These are phyloP conservation scores for Athelia psychrophila DNA, from an alignment of 1,284 basidiomycete genomes.

Conservation along the genomic window DNA sequence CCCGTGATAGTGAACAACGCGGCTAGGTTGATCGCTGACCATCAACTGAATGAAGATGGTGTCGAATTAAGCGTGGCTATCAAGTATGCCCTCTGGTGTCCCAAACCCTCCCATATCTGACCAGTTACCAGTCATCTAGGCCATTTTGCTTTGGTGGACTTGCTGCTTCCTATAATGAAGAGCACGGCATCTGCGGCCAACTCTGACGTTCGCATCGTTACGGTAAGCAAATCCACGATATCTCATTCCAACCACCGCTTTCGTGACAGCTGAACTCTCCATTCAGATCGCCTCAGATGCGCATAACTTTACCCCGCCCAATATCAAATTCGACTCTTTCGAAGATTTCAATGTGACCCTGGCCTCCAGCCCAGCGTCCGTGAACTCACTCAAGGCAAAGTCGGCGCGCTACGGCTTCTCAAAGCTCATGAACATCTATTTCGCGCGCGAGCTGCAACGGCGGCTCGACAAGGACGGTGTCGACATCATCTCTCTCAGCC, in stretches of 20 bases:
- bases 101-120: too few relatives aligned
- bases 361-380: background rate
- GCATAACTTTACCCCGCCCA: background rate
- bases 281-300: background rate
- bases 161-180: constrained; percentile 45
- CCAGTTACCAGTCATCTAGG: constrained; percentile 44
- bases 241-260: background rate
- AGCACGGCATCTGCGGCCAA: constrained; percentile 37
- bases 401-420: constrained; percentile 24
- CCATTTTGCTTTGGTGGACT: constrained; percentile 43
- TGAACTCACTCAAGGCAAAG: background rate
- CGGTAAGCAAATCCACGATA: constrained; percentile 10
- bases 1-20: too few relatives aligned
- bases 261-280: background rate
- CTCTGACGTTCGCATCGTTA: constrained; percentile 50
- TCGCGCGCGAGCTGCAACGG: constrained; percentile 35
- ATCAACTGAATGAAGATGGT: background rate
- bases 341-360: background rate
- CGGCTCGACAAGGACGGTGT: constrained; percentile 23
- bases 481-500: constrained; percentile 25
- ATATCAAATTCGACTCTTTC: background rate
- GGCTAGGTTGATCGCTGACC: background rate
- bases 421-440: constrained; percentile 40
- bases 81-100: constrained; percentile 31
- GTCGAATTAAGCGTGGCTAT: constrained; percentile 37